These are phyloP conservation scores for Penicillium freii DNA, from an alignment of 2,329 filamentous ascomycete species.

Conservation along the genomic window DNA sequence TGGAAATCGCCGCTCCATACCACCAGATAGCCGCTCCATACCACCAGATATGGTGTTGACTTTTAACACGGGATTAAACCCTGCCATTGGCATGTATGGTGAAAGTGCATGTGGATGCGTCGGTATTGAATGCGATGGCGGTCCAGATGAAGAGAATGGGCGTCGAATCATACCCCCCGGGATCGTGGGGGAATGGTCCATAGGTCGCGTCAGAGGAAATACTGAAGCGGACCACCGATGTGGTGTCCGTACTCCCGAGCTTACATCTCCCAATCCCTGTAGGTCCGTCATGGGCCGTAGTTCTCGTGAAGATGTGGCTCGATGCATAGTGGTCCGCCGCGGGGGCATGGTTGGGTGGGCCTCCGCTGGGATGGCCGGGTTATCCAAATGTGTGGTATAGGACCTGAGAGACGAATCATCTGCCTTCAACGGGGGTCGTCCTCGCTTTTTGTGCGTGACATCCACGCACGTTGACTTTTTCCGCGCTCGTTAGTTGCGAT, in stretches of 20 bases:
- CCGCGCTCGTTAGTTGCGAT: neutral
- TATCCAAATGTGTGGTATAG: constrained; percentile 32
- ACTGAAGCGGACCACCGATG: constrained; percentile 36
- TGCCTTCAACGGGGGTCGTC: constrained; percentile 44
- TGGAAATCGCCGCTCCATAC: constrained; percentile 27
- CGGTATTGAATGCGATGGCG: constrained; percentile 25
- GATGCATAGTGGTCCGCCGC: constrained; percentile 30
- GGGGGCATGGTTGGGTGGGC: constrained; percentile 23
- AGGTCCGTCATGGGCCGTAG: constrained; percentile 40
- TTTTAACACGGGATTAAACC: constrained; percentile 29
- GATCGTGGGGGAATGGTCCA: constrained; percentile 29
- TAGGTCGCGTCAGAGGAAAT: constrained; percentile 29
- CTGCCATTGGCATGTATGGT: constrained; percentile 26
- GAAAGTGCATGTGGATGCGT: constrained; percentile 28
- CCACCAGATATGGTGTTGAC: constrained; percentile 19
- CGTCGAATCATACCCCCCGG: constrained; percentile 27
- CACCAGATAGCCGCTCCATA: constrained; percentile 26
- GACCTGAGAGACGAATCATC: constrained; percentile 40
- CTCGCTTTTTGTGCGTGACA: constrained; percentile 50
- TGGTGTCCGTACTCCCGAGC: constrained; percentile 20
- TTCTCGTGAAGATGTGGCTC: constrained; percentile 39
- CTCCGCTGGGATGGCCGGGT: constrained; percentile 25
- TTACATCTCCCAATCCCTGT: constrained; percentile 27
- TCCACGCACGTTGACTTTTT: constrained; percentile 44
- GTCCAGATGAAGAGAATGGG: constrained; percentile 36